These are phyloP conservation scores for Phytophthora pisi DNA, from an alignment of 352 stramenopile genomes.

Conservation along the genomic window DNA sequence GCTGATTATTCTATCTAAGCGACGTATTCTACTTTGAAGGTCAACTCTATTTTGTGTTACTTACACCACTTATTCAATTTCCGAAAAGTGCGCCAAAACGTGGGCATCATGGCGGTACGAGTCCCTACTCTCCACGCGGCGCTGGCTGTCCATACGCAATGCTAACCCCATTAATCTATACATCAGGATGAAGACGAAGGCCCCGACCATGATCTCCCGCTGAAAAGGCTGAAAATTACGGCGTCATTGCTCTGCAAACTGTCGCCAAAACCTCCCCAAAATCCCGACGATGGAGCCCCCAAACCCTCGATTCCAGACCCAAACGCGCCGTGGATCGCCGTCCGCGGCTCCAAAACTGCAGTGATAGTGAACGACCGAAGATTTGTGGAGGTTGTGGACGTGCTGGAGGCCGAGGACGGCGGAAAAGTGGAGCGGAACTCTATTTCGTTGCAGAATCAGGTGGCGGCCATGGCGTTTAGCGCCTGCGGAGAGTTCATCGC, in stretches of 20 bases:
- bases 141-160: neutral
- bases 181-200: conserved; percentile 12
- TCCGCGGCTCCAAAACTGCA: conserved; percentile 18
- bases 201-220: neutral
- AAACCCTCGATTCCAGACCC: conserved; percentile 5
- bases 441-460: conserved; percentile 19
- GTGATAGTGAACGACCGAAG: conserved; percentile 8
- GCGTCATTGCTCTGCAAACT: conserved; percentile 13
- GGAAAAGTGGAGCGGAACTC: conserved; percentile 18
- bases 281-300: neutral
- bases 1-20: neutral
- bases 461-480: conserved; percentile 42
- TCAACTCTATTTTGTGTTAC: neutral
- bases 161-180: neutral
- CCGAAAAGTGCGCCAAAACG: neutral
- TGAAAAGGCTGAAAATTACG: neutral
- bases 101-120: neutral
- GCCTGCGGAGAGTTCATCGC: conserved; percentile 41
- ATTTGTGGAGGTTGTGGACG: conserved; percentile 7
- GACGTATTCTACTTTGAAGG: neutral
- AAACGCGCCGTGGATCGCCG: conserved; percentile 21
- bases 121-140: neutral
- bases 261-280: neutral
- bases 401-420: neutral
- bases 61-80: neutral